Evolutionary conservation across 306 rosid genomes (phyloP).

Genomic region (Acacia confusa): DNA sequence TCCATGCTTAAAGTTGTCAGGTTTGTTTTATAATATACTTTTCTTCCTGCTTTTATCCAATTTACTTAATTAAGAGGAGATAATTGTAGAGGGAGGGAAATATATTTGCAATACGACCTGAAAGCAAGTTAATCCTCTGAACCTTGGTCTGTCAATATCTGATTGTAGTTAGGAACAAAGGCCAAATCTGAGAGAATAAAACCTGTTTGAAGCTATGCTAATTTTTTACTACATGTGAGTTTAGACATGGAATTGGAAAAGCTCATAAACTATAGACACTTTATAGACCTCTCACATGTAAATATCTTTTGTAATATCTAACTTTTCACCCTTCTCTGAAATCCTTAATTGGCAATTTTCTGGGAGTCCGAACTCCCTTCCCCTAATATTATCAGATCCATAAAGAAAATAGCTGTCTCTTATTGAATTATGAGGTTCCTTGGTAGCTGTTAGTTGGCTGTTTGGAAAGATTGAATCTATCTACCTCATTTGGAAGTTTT

Average conservation of each 20-base stretch:
- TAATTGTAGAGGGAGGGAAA: not conserved
- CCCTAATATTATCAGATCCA: not conserved
- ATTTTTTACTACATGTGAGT: constrained; percentile 11
- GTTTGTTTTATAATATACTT: constrained; percentile 41
- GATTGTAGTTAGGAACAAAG: constrained; percentile 30
- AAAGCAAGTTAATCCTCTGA: constrained; percentile 9
- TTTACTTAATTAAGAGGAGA: not conserved
- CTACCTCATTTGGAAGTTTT: not conserved
- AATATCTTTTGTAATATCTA: constrained; percentile 2
- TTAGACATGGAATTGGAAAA: not conserved
- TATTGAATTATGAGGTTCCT: constrained; percentile 14
- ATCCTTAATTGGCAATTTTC: not conserved
- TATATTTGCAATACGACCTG: not conserved
- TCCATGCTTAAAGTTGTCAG: constrained; percentile 76
- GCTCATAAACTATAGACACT: constrained; percentile 8
- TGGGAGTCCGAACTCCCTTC: not conserved
- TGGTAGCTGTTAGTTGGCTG: not conserved
- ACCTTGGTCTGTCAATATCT: not conserved
- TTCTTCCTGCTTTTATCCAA: constrained; percentile 15
- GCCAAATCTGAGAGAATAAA: constrained; percentile 7
- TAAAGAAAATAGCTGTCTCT: not conserved
- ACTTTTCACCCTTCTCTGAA: not conserved
- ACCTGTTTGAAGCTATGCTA: constrained; percentile 18
- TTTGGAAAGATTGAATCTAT: constrained; percentile 3
- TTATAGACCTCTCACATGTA: not conserved